Percentiles rank a stretch among this genome's conserved stretches.
Conservation (phyloP, 1,284 basidiomycete genomes). For the Phellopilus nigrolimitatus region DNA sequence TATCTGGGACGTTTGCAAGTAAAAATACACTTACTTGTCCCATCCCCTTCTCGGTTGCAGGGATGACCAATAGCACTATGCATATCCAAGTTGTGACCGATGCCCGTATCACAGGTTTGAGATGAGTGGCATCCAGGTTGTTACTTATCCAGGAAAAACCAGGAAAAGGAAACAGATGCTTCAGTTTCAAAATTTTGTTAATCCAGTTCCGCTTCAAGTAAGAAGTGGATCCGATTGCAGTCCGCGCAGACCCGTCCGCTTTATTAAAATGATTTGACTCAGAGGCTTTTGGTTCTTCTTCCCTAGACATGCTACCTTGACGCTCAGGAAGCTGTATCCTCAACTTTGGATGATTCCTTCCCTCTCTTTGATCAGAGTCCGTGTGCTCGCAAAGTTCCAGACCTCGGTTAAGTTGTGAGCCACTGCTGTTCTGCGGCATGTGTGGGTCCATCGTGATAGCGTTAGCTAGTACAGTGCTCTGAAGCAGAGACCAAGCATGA, state of each 20-base stretch:
- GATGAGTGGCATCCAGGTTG: constrained; percentile 15
- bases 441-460: too few relatives aligned
- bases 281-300: not conserved
- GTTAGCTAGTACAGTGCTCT: too few relatives aligned
- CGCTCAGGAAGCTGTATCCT: constrained; percentile 1
- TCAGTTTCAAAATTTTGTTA: not conserved
- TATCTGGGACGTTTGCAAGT: not conserved
- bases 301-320: not conserved
- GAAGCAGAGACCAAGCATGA: too few relatives aligned
- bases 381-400: too few relatives aligned
- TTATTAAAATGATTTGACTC: not conserved
- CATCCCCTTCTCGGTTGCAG: constrained; percentile 23
- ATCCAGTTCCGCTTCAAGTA: too few relatives aligned
- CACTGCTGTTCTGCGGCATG: too few relatives aligned
- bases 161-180: not conserved
- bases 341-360: not conserved
- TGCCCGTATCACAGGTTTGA: constrained; percentile 30
- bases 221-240: not conserved
- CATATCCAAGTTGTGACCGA: constrained; percentile 30
- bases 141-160: constrained; percentile 10
- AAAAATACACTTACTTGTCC: constrained; percentile 22
- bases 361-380: too few relatives aligned
- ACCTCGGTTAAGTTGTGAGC: too few relatives aligned
- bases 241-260: not conserved
- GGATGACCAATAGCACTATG: constrained; percentile 28